A percentile compares a stretch with the other conserved stretches of the same genome.
phyloP scores from a whole-genome alignment of 768 basidiomycete species.

The Amanita subjunquillea region DNA sequence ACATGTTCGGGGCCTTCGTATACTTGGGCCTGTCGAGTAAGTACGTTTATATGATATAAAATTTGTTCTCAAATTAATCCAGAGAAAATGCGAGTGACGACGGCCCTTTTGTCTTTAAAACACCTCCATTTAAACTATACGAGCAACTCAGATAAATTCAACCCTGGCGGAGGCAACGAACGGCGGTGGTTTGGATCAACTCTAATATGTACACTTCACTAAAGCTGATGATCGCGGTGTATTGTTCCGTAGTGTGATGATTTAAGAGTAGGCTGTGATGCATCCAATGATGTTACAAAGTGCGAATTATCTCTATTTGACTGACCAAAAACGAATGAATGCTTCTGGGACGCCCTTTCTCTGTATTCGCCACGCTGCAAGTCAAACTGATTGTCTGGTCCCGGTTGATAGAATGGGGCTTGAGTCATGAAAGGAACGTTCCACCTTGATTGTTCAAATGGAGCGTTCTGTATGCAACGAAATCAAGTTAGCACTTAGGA shows the following conservation, averaged over 20 bases:
- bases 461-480: background rate
- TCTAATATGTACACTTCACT: background rate
- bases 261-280: background rate
- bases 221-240: background rate
- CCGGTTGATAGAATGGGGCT: background rate
- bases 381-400: background rate
- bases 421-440: background rate
- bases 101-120: conserved; percentile 4
- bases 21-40: conserved; percentile 83
- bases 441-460: background rate
- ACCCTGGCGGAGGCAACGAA: background rate
- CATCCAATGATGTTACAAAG: background rate
- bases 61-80: background rate
- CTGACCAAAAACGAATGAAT: background rate
- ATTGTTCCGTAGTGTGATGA: background rate
- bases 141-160: conserved; percentile 5
- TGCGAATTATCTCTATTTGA: background rate
- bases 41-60: conserved; percentile 27
- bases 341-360: background rate
- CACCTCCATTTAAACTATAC: conserved; percentile 1
- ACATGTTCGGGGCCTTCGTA: conserved; percentile 82
- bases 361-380: background rate
- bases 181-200: background rate
- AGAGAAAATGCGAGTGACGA: conserved; percentile 5
- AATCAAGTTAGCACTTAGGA: background rate